Percentiles rank a stretch among this genome's conserved stretches.
Evolutionary conservation across 192 early-diverging fungal genomes (phyloP).

Genomic region (Helicostylum pulchrum): DNA sequence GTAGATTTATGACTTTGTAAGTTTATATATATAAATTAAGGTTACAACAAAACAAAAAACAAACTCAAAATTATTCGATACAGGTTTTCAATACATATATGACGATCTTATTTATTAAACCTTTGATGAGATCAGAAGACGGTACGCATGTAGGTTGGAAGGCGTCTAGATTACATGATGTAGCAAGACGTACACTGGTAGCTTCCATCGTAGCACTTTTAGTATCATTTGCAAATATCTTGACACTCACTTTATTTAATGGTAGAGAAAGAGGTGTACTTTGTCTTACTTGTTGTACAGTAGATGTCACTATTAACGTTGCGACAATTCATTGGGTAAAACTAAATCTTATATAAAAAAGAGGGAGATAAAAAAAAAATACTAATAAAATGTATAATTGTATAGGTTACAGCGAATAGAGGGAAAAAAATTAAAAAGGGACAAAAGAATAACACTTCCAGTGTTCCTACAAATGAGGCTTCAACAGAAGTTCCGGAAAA

Average conservation of each 20-base stretch:
- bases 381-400: background rate
- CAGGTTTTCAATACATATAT: slow-evolving; percentile 37
- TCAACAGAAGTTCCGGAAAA: no score
- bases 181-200: slow-evolving; percentile 43
- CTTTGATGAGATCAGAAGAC: slow-evolving; percentile 19
- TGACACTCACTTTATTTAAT: slow-evolving; percentile 35
- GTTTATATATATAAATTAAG: background rate
- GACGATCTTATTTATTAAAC: slow-evolving; percentile 34
- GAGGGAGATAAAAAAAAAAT: no score
- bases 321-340: slow-evolving; percentile 45
- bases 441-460: background rate
- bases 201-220: slow-evolving; percentile 40
- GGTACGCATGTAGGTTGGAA: slow-evolving; percentile 5
- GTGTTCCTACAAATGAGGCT: no score
- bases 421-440: background rate
- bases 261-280: slow-evolving; percentile 45
- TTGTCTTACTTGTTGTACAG: slow-evolving; percentile 44
- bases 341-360: no score
- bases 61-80: background rate
- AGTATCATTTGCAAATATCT: slow-evolving; percentile 41
- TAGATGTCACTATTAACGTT: slow-evolving; percentile 49
- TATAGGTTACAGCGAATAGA: slow-evolving; percentile 8
- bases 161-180: slow-evolving; percentile 23
- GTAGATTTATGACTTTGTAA: slow-evolving; percentile 36
- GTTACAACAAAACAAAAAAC: background rate